phyloP scores from a whole-genome alignment of 2,329 filamentous ascomycete genomes.

The Verticillium zaregamsianum region DNA sequence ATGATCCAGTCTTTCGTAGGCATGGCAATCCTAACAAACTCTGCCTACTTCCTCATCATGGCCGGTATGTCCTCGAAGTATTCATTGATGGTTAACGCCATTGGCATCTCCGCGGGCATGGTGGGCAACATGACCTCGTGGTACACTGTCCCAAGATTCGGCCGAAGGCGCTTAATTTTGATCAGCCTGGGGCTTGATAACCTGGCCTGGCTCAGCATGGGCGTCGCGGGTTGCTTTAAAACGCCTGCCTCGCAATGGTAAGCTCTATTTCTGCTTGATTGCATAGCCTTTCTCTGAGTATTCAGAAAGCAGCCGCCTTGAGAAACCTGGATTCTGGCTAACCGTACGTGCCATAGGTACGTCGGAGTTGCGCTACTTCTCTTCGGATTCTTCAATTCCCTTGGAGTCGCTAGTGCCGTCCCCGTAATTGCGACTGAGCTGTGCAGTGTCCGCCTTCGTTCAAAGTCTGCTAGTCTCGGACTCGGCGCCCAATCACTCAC shows the following conservation, averaged over 20 bases:
- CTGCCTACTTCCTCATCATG: slow-evolving; percentile 3
- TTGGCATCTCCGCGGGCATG: slow-evolving; percentile 3
- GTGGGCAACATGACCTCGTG: slow-evolving; percentile 2
- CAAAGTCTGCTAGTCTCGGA: slow-evolving; percentile 2
- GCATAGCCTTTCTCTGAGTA: too few relatives aligned
- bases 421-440: slow-evolving; percentile 5
- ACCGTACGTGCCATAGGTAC: not conserved
- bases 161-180: slow-evolving; percentile 3
- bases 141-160: slow-evolving; percentile 5
- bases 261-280: not conserved
- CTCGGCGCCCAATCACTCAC: not conserved
- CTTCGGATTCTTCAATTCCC: slow-evolving; percentile 4
- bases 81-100: slow-evolving; percentile 5
- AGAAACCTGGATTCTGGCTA: not conserved
- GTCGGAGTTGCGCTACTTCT: slow-evolving; percentile 4
- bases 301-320: too few relatives aligned
- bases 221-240: slow-evolving; percentile 1
- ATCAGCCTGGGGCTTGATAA: slow-evolving; percentile 3
- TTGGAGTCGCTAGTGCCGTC: slow-evolving; percentile 1
- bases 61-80: slow-evolving; percentile 4
- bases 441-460: not conserved
- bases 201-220: slow-evolving; percentile 1
- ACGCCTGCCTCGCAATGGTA: not conserved
- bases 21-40: slow-evolving; percentile 2
- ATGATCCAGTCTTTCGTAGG: slow-evolving; percentile 2